Conservation (phyloP, 805 yeast genomes). For the Ogataea corticis region DNA sequence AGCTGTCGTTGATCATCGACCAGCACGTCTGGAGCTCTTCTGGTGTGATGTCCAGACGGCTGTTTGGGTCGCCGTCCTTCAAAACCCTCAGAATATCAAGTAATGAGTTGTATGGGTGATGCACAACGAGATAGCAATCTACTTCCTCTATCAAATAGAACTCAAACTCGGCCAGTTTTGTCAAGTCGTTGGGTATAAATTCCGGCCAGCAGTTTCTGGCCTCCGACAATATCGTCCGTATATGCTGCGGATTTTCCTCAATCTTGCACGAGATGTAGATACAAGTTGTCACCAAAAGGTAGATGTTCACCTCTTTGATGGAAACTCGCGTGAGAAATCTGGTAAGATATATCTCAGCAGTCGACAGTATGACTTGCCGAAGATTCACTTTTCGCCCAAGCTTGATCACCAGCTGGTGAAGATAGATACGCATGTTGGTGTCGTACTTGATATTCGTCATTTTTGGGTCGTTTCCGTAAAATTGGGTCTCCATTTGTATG, state of each 20-base stretch:
- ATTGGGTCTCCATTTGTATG: conserved; percentile 24
- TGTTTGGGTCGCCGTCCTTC: conserved; percentile 32
- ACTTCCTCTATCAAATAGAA: conserved; percentile 90
- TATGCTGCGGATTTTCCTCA: conserved; percentile 95
- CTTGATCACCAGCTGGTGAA: conserved; percentile 73
- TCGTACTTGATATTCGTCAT: conserved; percentile 44
- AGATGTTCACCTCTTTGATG: conserved; percentile 78
- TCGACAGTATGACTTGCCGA: conserved; percentile 81
- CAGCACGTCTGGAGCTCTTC: conserved; percentile 84
- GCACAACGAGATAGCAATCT: conserved; percentile 66
- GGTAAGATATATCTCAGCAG: conserved; percentile 84
- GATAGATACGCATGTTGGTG: conserved; percentile 68
- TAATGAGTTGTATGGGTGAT: conserved; percentile 72
- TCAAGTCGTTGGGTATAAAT: conserved; percentile 85
- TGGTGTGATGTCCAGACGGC: conserved; percentile 39
- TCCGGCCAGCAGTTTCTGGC: conserved; percentile 95
- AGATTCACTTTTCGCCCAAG: conserved; percentile 77
- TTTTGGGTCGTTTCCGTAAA: conserved; percentile 10
- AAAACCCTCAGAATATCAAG: conserved; percentile 49
- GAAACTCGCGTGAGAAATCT: conserved; percentile 74
- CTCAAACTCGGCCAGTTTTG: conserved; percentile 93
- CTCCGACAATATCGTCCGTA: conserved; percentile 77
- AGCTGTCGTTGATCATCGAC: conserved; percentile 88
- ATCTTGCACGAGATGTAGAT: conserved; percentile 89
- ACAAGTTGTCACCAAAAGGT: conserved; percentile 78